Evolutionary conservation across 768 basidiomycete genomes (phyloP).

Genomic region (Lactifluus pinguis): DNA sequence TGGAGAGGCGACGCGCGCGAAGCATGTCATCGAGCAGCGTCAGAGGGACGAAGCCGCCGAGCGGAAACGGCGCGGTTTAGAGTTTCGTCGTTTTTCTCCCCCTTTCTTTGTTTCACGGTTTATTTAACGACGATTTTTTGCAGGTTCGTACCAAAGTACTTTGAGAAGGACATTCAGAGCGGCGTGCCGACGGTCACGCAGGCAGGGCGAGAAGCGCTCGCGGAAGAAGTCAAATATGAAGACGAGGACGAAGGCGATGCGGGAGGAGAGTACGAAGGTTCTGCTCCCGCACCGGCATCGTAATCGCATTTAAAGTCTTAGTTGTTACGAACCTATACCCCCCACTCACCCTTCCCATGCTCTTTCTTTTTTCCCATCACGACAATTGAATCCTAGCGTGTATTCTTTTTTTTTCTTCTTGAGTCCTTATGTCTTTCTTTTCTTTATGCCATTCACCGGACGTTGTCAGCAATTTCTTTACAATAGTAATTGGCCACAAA

Average conservation of each 20-base stretch:
- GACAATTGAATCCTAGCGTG: neutral
- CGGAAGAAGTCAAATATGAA: conserved; percentile 51
- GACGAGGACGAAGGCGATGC: conserved; percentile 13
- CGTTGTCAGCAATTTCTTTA: neutral
- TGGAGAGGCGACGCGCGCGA: conserved; percentile 84
- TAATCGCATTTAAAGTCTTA: neutral
- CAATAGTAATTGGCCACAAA: neutral
- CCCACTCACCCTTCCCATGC: neutral
- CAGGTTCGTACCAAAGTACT: conserved; percentile 70
- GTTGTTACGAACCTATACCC: neutral
- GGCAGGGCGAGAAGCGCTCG: conserved; percentile 60
- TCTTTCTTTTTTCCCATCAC: neutral
- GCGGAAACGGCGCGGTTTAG: conserved; percentile 67
- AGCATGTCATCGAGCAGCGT: conserved; percentile 85
- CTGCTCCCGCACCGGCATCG: neutral
- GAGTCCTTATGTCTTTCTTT: neutral
- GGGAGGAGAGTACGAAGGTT: neutral
- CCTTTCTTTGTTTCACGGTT: neutral
- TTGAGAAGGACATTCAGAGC: conserved; percentile 55
- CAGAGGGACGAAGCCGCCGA: conserved; percentile 87
- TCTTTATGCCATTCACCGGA: neutral
- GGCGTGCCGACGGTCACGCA: conserved; percentile 64
- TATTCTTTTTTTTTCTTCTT: neutral
- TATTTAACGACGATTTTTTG: neutral
- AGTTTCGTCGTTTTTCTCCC: conserved; percentile 43